These are phyloP conservation scores for Didymella lethalis DNA, from an alignment of 2,329 filamentous ascomycete genomes.

Conservation along the genomic window DNA sequence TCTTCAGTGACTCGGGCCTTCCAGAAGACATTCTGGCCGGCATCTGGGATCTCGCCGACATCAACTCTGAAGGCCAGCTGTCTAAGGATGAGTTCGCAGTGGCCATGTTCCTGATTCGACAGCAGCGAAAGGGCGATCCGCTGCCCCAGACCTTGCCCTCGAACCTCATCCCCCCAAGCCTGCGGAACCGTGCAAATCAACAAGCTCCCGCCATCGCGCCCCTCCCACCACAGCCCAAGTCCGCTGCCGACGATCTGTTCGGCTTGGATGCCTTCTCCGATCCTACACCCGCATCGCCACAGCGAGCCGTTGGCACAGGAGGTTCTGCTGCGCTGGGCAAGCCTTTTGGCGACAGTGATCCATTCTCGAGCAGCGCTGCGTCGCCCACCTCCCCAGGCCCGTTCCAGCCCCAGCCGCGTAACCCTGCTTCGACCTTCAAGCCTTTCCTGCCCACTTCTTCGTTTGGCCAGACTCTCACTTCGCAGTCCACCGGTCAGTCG, in stretches of 20 bases:
- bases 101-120: constrained; percentile 94
- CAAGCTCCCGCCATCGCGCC: constrained; percentile 54
- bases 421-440: constrained; percentile 71
- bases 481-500: constrained; percentile 76
- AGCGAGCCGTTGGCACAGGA: constrained; percentile 75
- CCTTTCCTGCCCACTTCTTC: constrained; percentile 92
- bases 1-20: constrained; percentile 91
- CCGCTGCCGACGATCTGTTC: constrained; percentile 92
- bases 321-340: constrained; percentile 63
- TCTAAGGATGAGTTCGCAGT: constrained; percentile 93
- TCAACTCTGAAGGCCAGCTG: constrained; percentile 86
- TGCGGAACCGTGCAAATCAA: constrained; percentile 67
- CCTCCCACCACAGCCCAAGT: constrained; percentile 63
- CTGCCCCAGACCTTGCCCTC: constrained; percentile 80
- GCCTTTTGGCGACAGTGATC: constrained; percentile 62
- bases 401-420: constrained; percentile 56
- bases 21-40: constrained; percentile 88
- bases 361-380: constrained; percentile 64
- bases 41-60: constrained; percentile 97
- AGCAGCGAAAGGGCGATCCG: constrained; percentile 76
- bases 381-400: constrained; percentile 63
- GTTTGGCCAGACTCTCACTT: constrained; percentile 83
- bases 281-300: constrained; percentile 60
- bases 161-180: constrained; percentile 83
- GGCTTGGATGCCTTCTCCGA: constrained; percentile 78